phyloP scores from a whole-genome alignment of 495 filamentous ascomycete species.

The Hypoxylon lienhwacheense region DNA sequence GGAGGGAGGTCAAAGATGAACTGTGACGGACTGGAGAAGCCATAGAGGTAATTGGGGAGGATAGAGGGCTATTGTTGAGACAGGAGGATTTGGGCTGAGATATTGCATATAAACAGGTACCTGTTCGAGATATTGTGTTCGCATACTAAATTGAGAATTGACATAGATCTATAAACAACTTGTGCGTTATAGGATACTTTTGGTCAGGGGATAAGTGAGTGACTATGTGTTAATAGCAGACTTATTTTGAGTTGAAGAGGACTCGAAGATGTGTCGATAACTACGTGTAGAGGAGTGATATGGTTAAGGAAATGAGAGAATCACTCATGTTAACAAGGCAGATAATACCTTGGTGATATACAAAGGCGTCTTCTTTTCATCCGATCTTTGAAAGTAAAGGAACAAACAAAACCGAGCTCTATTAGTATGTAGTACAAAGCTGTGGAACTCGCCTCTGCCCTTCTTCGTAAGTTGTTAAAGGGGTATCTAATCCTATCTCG shows the following conservation, averaged over 20 bases:
- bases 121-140: neutral
- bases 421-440: no score
- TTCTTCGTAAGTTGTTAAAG: no score
- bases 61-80: neutral
- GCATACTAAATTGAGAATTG: neutral
- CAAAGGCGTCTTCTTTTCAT: conserved; percentile 11
- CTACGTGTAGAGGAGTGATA: neutral
- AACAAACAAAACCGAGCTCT: conserved; percentile 10
- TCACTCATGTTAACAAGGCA: conserved; percentile 1
- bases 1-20: neutral
- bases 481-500: no score
- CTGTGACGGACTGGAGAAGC: neutral
- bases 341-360: conserved; percentile 19
- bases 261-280: neutral
- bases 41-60: neutral
- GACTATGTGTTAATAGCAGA: neutral
- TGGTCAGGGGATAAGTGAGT: no score
- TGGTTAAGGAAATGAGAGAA: conserved; percentile 4
- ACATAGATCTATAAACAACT: conserved; percentile 1
- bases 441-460: no score
- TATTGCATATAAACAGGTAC: no score
- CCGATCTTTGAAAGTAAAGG: neutral
- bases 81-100: no score
- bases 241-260: neutral
- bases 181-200: neutral